A percentile compares a stretch with the other conserved stretches of the same genome.
These are phyloP conservation scores for Mortierella claussenii DNA, from an alignment of 192 early-diverging fungal species.

Conservation along the genomic window DNA sequence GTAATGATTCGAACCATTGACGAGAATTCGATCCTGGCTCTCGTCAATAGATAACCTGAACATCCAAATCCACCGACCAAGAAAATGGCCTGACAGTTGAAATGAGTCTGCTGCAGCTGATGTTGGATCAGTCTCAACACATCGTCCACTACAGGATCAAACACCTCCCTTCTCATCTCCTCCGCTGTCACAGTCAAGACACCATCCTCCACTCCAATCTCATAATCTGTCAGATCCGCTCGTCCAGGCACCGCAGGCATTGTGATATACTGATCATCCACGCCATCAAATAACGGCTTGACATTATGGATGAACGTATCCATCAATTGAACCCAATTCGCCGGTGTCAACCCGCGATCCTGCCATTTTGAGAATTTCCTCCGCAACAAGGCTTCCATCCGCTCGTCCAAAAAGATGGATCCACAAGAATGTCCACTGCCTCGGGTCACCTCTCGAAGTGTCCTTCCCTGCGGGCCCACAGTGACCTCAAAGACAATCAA, in stretches of 20 bases:
- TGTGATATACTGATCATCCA: conserved; percentile 52
- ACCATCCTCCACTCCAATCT: conserved; percentile 55
- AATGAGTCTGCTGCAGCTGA: conserved; percentile 52
- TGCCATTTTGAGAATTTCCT: conserved; percentile 50
- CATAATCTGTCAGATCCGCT: conserved; percentile 39
- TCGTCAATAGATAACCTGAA: conserved; percentile 58
- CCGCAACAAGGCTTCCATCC: conserved; percentile 52
- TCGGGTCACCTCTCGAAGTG: conserved; percentile 56
- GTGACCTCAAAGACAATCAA: conserved; percentile 62
- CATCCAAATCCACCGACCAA: conserved; percentile 67
- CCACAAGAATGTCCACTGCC: conserved; percentile 60
- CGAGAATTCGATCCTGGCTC: conserved; percentile 57
- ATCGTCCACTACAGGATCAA: conserved; percentile 66
- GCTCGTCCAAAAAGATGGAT: conserved; percentile 60
- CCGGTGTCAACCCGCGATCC: conserved; percentile 23
- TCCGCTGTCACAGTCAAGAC: conserved; percentile 55
- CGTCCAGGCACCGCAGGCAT: conserved; percentile 53
- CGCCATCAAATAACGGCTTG: conserved; percentile 57
- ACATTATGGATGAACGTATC: conserved; percentile 62
- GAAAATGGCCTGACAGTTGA: conserved; percentile 57
- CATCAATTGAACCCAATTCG: conserved; percentile 51
- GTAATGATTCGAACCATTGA: conserved; percentile 52
- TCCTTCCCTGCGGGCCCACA: conserved; percentile 46
- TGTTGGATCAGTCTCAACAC: conserved; percentile 60
- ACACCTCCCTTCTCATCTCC: conserved; percentile 60